These are phyloP conservation scores for Chenopodium quinoa DNA, from an alignment of 148 eudicot species.

Conservation along the genomic window DNA sequence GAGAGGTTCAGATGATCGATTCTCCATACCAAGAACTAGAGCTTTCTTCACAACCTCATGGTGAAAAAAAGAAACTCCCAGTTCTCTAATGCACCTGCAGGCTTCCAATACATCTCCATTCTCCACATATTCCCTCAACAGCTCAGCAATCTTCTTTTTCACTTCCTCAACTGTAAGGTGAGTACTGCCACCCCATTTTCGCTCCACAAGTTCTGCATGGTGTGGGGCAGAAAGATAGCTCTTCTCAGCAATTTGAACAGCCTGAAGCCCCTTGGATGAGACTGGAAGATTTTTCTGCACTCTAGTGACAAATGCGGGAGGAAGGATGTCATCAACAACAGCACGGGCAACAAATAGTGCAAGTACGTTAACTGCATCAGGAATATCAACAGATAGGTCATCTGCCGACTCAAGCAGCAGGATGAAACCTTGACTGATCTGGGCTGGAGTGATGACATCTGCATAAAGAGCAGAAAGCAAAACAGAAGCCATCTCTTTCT, in stretches of 20 bases:
- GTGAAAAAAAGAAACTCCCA: slow-evolving; percentile 86
- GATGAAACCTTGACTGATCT: slow-evolving; percentile 85
- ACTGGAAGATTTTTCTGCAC: slow-evolving; percentile 60
- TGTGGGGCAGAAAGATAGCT: slow-evolving; percentile 99
- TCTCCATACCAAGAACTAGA: slow-evolving; percentile 81
- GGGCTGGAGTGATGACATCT: slow-evolving; percentile 73
- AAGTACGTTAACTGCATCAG: slow-evolving; percentile 78
- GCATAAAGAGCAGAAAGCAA: slow-evolving; percentile 86
- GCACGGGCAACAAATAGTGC: slow-evolving; percentile 90
- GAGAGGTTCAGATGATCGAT: slow-evolving; percentile 54
- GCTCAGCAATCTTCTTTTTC: slow-evolving; percentile 76
- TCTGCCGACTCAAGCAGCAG: slow-evolving; percentile 90
- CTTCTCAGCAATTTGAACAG: slow-evolving; percentile 81
- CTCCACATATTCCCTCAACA: slow-evolving; percentile 77
- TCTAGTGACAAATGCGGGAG: slow-evolving; percentile 78
- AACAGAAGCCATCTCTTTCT: slow-evolving; percentile 98
- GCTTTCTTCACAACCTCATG: slow-evolving; percentile 97
- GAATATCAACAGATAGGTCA: slow-evolving; percentile 86
- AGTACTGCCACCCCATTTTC: slow-evolving; percentile 93
- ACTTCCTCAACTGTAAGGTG: slow-evolving; percentile 89
- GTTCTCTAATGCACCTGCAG: slow-evolving; percentile 82
- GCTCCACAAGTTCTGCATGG: slow-evolving; percentile 93
- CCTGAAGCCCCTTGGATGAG: slow-evolving; percentile 71
- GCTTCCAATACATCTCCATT: slow-evolving; percentile 84
- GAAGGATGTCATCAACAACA: slow-evolving; percentile 93